A percentile compares a stretch with the other conserved stretches of the same genome.
These are phyloP conservation scores for Apiospora malaysiana DNA, from an alignment of 2,329 filamentous ascomycete species.

Conservation along the genomic window DNA sequence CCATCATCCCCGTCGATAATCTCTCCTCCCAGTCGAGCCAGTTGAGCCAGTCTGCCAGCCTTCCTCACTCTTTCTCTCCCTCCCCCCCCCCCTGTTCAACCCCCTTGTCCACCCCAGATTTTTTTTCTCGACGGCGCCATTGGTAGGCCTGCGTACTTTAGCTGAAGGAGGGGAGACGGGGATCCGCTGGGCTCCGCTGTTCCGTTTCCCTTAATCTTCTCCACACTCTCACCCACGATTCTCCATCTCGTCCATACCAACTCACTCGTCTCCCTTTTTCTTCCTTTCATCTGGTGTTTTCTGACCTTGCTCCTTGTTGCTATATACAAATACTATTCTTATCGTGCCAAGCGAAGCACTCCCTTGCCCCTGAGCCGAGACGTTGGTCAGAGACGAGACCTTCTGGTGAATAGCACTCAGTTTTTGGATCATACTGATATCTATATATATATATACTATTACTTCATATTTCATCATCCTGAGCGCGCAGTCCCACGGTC, in stretches of 20 bases:
- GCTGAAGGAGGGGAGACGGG: constrained; percentile 19
- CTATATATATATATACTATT: not conserved
- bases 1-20: constrained; percentile 7
- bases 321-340: constrained; percentile 1
- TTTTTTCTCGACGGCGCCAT: constrained; percentile 31
- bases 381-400: not conserved
- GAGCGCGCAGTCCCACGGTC: constrained; percentile 3
- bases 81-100: constrained; percentile 14
- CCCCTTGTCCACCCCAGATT: constrained; percentile 35
- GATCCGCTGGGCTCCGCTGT: constrained; percentile 23
- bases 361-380: not conserved
- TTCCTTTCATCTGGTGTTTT: constrained; percentile 13
- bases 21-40: not conserved
- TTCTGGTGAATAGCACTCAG: not conserved
- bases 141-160: constrained; percentile 31
- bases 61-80: not conserved
- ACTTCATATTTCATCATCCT: not conserved
- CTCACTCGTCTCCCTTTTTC: constrained; percentile 26
- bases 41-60: too few species aligned
- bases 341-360: constrained; percentile 3
- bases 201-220: constrained; percentile 37
- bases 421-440: not conserved
- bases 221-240: constrained; percentile 28
- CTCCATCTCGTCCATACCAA: constrained; percentile 26
- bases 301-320: constrained; percentile 1